Conservation (phyloP, 2,329 filamentous ascomycete species). For the Fusarium paranaense region DNA sequence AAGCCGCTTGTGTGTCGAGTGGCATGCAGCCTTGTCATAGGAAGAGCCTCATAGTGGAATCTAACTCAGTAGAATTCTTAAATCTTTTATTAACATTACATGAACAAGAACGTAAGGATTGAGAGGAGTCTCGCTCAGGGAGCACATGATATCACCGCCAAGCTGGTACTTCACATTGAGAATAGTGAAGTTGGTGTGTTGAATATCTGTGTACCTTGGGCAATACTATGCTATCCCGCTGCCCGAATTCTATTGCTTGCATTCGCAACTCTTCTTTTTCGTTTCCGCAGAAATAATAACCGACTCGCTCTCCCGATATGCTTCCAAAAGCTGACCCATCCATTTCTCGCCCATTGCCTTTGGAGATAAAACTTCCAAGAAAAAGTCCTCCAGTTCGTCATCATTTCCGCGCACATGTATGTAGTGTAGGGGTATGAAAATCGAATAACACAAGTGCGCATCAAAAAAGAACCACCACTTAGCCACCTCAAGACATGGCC, state of each 20-base stretch:
- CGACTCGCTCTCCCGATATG: constrained; percentile 2
- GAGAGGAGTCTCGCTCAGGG: background rate
- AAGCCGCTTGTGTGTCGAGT: background rate
- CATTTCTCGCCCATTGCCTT: background rate
- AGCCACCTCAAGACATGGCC: background rate
- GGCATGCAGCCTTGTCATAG: background rate
- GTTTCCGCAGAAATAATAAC: constrained; percentile 2
- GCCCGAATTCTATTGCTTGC: constrained; percentile 1
- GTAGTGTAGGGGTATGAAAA: background rate
- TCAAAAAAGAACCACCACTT: background rate
- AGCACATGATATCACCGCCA: background rate
- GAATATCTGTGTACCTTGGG: background rate
- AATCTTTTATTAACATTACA: background rate
- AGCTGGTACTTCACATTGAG: background rate
- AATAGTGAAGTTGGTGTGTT: background rate
- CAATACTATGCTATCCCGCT: background rate
- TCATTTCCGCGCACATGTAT: background rate
- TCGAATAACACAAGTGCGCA: constrained; percentile 9
- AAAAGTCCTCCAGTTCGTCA: background rate
- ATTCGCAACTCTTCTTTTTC: constrained; percentile 14
- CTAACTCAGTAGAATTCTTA: background rate
- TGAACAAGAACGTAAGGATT: background rate
- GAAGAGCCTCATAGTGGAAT: background rate
- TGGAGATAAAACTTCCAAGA: background rate
- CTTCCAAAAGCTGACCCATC: background rate